A percentile compares a stretch with the other conserved stretches of the same genome.
These are phyloP conservation scores for Aspergillus niger DNA, from an alignment of 2,329 filamentous ascomycete genomes.

Conservation along the genomic window DNA sequence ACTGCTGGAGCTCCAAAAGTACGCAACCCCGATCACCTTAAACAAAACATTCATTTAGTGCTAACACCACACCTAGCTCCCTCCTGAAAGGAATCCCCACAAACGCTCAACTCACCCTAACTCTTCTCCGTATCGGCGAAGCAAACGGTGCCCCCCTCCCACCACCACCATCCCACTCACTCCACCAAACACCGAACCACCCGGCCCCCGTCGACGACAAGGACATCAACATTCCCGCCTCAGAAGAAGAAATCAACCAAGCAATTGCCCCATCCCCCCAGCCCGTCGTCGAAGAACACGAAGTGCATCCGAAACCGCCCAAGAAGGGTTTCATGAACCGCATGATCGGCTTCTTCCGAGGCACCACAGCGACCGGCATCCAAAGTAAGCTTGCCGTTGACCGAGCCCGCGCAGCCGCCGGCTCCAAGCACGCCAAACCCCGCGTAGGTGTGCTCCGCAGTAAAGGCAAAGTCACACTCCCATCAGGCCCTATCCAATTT, in stretches of 20 bases:
- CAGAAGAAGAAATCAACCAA: constrained; percentile 64
- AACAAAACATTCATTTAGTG: not conserved
- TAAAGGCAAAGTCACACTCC: constrained; percentile 42
- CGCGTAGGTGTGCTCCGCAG: constrained; percentile 69
- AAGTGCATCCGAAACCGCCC: constrained; percentile 5
- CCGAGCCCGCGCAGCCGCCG: constrained; percentile 65
- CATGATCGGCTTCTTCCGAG: constrained; percentile 66
- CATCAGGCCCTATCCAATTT: constrained; percentile 74
- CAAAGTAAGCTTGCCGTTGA: constrained; percentile 72
- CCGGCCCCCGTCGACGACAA: constrained; percentile 57
- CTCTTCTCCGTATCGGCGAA: constrained; percentile 78
- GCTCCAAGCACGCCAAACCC: constrained; percentile 62
- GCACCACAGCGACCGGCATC: constrained; percentile 70
- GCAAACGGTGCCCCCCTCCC: constrained; percentile 77
- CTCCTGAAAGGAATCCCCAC: constrained; percentile 80
- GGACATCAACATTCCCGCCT: constrained; percentile 62
- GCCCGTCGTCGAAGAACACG: not conserved
- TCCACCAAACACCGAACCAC: constrained; percentile 50
- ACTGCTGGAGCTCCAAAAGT: constrained; percentile 70
- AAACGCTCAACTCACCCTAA: constrained; percentile 80
- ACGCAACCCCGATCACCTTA: not conserved
- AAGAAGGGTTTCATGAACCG: constrained; percentile 48
- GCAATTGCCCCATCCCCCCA: constrained; percentile 58
- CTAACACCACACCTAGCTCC: constrained; percentile 49
- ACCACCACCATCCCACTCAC: constrained; percentile 53